Percentiles rank a stretch among this genome's conserved stretches.
Evolutionary conservation across 805 yeast species (phyloP).

Genomic region (Monosporozyma siamensis): DNA sequence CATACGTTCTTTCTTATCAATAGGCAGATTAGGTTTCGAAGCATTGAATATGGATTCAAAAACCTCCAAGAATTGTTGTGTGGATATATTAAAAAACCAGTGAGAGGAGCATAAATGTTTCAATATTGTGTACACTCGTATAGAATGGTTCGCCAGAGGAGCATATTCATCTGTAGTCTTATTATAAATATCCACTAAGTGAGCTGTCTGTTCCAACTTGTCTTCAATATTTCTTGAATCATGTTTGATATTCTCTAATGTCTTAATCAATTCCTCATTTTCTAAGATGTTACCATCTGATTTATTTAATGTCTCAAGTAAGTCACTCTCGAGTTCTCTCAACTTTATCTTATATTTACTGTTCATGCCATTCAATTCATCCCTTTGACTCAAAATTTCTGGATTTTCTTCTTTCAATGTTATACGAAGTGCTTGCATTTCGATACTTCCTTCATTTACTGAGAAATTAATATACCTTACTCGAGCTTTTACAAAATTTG

Average conservation of each 20-base stretch:
- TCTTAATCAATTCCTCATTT: slow-evolving; percentile 46
- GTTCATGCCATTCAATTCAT: slow-evolving; percentile 44
- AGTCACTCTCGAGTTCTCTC: slow-evolving; percentile 45
- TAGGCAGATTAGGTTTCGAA: not conserved
- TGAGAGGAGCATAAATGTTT: slow-evolving; percentile 36
- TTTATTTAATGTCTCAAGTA: slow-evolving; percentile 49
- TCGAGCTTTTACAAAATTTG: slow-evolving; percentile 53
- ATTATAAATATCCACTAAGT: slow-evolving; percentile 48
- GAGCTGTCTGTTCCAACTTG: slow-evolving; percentile 46
- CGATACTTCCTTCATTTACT: slow-evolving; percentile 57
- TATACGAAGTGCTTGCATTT: slow-evolving; percentile 50
- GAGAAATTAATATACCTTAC: slow-evolving; percentile 61
- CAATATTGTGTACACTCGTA: slow-evolving; percentile 41
- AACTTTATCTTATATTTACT: slow-evolving; percentile 51
- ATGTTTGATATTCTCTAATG: slow-evolving; percentile 54
- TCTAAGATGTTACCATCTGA: slow-evolving; percentile 59
- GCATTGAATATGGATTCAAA: slow-evolving; percentile 27
- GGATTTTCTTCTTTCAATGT: slow-evolving; percentile 52
- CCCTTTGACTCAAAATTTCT: slow-evolving; percentile 51
- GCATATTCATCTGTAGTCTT: slow-evolving; percentile 37
- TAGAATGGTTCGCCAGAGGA: slow-evolving; percentile 48
- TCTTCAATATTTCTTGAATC: slow-evolving; percentile 47
- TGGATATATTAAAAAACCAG: slow-evolving; percentile 50
- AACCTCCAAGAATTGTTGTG: slow-evolving; percentile 35
- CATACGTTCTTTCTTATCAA: slow-evolving; percentile 18